Percentiles rank a stretch among this genome's conserved stretches.
phyloP scores from a whole-genome alignment of 805 yeast species.

The Saccharomycopsis javanensis region DNA sequence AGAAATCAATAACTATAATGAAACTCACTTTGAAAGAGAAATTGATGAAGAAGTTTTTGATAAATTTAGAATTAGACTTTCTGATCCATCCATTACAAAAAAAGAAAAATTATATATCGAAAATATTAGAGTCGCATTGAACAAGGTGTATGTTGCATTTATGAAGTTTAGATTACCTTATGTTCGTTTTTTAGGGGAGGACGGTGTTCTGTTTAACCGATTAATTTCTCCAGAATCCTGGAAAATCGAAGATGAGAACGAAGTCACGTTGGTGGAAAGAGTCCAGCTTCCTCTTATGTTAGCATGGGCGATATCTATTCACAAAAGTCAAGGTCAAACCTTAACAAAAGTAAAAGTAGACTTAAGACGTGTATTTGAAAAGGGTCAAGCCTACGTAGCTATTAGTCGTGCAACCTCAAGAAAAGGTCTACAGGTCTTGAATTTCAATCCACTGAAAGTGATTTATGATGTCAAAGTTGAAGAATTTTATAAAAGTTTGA shows the following conservation, averaged over 20 bases:
- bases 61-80: conserved; percentile 28
- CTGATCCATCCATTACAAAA: conserved; percentile 21
- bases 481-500: conserved; percentile 51
- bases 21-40: conserved; percentile 21
- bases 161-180: conserved; percentile 51
- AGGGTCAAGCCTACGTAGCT: conserved; percentile 95
- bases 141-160: conserved; percentile 35
- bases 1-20: conserved; percentile 27
- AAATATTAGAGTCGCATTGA: conserved; percentile 45
- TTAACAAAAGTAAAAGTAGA: conserved; percentile 70
- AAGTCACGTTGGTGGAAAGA: conserved; percentile 53
- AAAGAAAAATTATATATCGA: conserved; percentile 30
- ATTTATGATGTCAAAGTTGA: conserved; percentile 62
- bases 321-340: conserved; percentile 93
- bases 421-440: conserved; percentile 71
- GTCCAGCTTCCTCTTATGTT: conserved; percentile 76
- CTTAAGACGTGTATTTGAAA: conserved; percentile 65
- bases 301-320: conserved; percentile 95
- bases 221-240: conserved; percentile 76
- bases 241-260: conserved; percentile 67
- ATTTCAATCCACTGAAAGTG: conserved; percentile 57
- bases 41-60: conserved; percentile 42
- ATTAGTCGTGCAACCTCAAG: conserved; percentile 81
- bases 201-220: conserved; percentile 48
- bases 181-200: conserved; percentile 65